A percentile compares a stretch with the other conserved stretches of the same genome.
phyloP scores from a whole-genome alignment of 208 protist species.

The Balamuthia mandrillaris region DNA sequence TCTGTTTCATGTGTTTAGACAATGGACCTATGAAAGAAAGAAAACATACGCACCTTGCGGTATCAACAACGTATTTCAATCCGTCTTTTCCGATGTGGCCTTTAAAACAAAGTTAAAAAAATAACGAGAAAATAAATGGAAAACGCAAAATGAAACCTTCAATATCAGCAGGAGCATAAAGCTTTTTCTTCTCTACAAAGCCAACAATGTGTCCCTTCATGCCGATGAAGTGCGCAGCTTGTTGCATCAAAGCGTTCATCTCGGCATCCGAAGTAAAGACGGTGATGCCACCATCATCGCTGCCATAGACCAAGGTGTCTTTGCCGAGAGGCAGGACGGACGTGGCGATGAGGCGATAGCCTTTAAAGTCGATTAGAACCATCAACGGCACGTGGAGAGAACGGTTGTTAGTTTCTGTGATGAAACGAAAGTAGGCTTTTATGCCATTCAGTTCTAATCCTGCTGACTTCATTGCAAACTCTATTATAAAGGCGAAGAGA shows the following conservation, averaged over 20 bases:
- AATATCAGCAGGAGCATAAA: conserved; percentile 24
- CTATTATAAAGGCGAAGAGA: background rate
- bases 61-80: conserved; percentile 2
- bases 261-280: background rate
- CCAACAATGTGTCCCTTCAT: conserved; percentile 30
- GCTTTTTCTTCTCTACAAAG: background rate
- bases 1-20: no score
- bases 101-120: background rate
- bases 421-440: conserved; percentile 23
- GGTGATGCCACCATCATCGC: background rate
- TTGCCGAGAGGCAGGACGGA: conserved; percentile 19
- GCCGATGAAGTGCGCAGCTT: conserved; percentile 9
- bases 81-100: conserved; percentile 15
- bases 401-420: background rate
- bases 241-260: conserved; percentile 25
- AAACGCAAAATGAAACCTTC: background rate
- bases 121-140: background rate
- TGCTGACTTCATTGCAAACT: conserved; percentile 31
- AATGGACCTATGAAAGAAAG: no score
- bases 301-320: conserved; percentile 29
- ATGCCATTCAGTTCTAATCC: conserved; percentile 11
- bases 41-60: no score
- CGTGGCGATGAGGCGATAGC: conserved; percentile 29
- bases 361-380: conserved; percentile 30
- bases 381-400: conserved; percentile 15